Base-by-base conservation (phyloP, 345 rosid species). In the Sapria himalayana region DNA sequence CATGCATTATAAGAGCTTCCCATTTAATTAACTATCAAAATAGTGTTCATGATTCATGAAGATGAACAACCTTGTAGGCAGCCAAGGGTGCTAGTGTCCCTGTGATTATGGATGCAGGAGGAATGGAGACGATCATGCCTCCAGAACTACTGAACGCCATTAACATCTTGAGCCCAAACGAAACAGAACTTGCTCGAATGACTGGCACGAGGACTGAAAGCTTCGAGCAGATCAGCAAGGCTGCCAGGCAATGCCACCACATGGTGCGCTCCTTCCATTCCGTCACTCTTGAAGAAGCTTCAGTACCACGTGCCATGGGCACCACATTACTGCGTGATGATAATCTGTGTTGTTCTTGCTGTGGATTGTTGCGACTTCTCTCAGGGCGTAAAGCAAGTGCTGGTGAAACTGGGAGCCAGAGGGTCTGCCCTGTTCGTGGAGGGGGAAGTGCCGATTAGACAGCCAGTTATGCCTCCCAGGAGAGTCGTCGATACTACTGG, bases 91-190 rank as follows among this genome's bases (percentile, higher is more conserved):
- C 78, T 2, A 85, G 82, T 51, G 91, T 82, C 53, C 79, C 85
- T 0, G 78, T 81, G 17, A 81, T 86, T 54, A 61, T 86, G 17
- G 97, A 86, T 63, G 97, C 77, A 15, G 97, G 97, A 33, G 97
- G 97, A 60, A 74, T 86, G 92, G 97, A 86, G 52, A 42, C 82
- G 43, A 82, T 93, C n/a, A 41, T 79, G 5, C 74, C 93, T 0
- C 56, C 5, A 35, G 93, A 81, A 58, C 67, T 89, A 17, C 51
- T 74, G 64, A 67, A 62, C 37, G 55, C 41, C 44, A 25, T 89
- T 45, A 82, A 82, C 56, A 67, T 82, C 56, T 70, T 89, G 19
- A 89, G 98, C 54, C 98, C 98, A 3, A 89, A 89, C 43, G 98
- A 89, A 57, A 55, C 69, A 2, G 98, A 89, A 61, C 93, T 89